Percentiles rank a stretch among this genome's conserved stretches.
Conservation (phyloP, 106 monocot species). For the Apostasia shenzhenica region DNA sequence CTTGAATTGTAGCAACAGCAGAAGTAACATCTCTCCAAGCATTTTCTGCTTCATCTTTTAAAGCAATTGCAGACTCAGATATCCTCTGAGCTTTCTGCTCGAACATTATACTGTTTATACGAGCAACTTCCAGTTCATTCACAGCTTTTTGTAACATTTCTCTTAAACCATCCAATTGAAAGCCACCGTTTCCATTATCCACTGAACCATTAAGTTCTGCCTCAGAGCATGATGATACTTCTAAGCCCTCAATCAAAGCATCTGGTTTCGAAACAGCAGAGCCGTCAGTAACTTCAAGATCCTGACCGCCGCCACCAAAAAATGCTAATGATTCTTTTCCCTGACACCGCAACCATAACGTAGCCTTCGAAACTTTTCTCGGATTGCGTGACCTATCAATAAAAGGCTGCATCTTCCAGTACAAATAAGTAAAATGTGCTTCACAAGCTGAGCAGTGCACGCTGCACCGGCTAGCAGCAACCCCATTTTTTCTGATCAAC, state of each 20-base stretch:
- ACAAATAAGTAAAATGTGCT: conserved; percentile 3
- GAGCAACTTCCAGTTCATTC: conserved; percentile 78
- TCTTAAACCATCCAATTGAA: conserved; percentile 41
- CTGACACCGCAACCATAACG: conserved; percentile 35
- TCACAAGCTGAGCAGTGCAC: neutral
- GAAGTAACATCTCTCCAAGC: conserved; percentile 55
- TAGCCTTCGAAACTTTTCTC: neutral
- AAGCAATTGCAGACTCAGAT: conserved; percentile 74
- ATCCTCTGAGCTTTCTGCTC: conserved; percentile 91
- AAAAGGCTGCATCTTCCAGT: neutral
- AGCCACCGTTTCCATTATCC: conserved; percentile 39
- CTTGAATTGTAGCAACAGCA: conserved; percentile 63
- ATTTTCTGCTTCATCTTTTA: conserved; percentile 77
- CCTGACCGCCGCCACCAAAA: conserved; percentile 26
- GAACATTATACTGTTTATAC: conserved; percentile 76
- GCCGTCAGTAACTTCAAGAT: conserved; percentile 21
- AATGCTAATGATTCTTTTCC: conserved; percentile 51
- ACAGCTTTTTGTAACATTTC: conserved; percentile 60
- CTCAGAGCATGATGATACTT: conserved; percentile 13
- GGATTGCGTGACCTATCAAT: conserved; percentile 1
- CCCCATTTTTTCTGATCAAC: conserved; percentile 22
- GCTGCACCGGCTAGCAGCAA: neutral
- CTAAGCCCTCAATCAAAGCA: conserved; percentile 8
- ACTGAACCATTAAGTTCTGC: conserved; percentile 12
- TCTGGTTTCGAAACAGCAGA: neutral